Evolutionary conservation across 495 filamentous ascomycete genomes (phyloP), one percentile per base, ranked within the genome.

Genomic region (Trichodelitschia bisporula): DNA sequence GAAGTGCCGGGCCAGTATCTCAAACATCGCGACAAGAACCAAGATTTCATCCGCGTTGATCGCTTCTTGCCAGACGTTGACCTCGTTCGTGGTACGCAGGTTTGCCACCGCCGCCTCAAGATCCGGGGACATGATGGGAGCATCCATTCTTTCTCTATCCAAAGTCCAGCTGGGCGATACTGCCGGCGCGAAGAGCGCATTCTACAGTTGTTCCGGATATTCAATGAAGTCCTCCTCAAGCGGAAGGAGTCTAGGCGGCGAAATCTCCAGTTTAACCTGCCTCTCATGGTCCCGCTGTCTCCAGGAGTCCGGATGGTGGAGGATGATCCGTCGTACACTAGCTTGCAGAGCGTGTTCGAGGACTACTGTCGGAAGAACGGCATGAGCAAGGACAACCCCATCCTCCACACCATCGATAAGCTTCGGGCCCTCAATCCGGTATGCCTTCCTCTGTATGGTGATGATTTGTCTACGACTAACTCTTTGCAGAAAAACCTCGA

Each of bases 101-200:
- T 76, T 25, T 93, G 82, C 28, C 82, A 95, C 47, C 70, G 89
- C 19, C 66, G 89, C 18, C 56, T 99, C 39, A 90, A 79, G 59
- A 91, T 99, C 39, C 73, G 89, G 26, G 89, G 89, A n/a, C 82
- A 93, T 42, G 89, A 99, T 48, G 89, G 89, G 24, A 92, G 82
- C 40, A 53, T 92, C 9, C 84, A 95, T 55, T 57, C 80, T 9
- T 99, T 95, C 47, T 82, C 83, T 3, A 75, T 99, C 15, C 89
- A 99, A 46, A 79, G 92, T 45, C 89, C 89, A 4, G 78, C 89
- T 8, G 77, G 80, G 13, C 62, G 84, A 31, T 76, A 89, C 48
- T 89, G 79, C 38, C 65, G 89, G 34, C 69, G 89, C 11, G 89
- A 99, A 44, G 89, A 99, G 48, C 64, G 84, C 19, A 90, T 95